Conservation (phyloP, 2,329 filamentous ascomycete genomes). For the Aspergillus oerlinghausenensis region DNA sequence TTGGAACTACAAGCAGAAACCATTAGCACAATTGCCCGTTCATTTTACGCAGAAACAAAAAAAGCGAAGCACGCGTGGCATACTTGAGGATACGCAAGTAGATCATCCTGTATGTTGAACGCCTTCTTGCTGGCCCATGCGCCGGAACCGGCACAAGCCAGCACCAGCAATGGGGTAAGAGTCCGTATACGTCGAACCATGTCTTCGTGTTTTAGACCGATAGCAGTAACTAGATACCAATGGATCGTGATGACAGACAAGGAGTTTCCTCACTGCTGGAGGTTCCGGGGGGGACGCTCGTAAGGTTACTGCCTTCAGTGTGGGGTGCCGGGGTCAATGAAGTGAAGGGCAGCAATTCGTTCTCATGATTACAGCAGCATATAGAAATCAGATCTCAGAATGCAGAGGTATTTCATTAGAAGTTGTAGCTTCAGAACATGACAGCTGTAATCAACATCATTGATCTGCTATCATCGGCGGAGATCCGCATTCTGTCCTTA, state of each 20-base stretch:
- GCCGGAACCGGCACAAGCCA: conserved; percentile 28
- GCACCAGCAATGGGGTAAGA: conserved; percentile 26
- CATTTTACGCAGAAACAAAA: background rate
- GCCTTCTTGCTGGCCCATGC: conserved; percentile 52
- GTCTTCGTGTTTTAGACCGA: background rate
- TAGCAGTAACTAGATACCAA: background rate
- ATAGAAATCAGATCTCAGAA: background rate
- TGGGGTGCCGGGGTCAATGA: background rate
- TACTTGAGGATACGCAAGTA: conserved; percentile 84
- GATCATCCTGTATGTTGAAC: conserved; percentile 85
- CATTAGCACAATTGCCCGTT: background rate
- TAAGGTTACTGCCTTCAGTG: background rate
- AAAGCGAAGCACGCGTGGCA: conserved; percentile 13
- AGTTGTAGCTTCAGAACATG: conserved; percentile 4
- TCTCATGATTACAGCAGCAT: background rate
- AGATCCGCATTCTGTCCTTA: background rate
- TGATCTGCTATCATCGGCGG: background rate
- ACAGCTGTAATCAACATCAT: conserved; percentile 10
- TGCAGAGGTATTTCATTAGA: background rate
- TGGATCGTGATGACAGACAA: background rate
- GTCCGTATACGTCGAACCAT: conserved; percentile 23
- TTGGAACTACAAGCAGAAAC: conserved; percentile 61
- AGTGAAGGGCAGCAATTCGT: background rate
- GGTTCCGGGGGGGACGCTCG: background rate
- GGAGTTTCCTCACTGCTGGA: conserved; percentile 6